Evolutionary conservation across 2,329 filamentous ascomycete species (phyloP), one percentile per base, ranked within the genome.

Genomic region (Cercospora citrullina): DNA sequence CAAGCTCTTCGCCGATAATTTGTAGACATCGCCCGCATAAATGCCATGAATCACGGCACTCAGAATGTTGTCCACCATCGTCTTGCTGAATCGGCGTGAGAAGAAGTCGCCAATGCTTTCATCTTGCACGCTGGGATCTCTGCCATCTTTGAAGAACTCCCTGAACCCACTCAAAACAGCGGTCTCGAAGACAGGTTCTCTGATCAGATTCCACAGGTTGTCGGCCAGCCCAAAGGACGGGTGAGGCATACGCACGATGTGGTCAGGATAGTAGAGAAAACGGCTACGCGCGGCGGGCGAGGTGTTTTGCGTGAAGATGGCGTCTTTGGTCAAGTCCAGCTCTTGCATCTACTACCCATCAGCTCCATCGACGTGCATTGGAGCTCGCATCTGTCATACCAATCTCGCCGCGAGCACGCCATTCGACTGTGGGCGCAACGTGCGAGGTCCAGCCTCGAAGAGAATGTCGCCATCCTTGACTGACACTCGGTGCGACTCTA

Each of bases 191-290:
- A 89, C 75, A 5, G 89, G 85, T 73, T 91, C 84, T 0, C 76
- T 80, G 63, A 70, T 58, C 8, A 77, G n/a, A 21, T 60, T 76
- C 69, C 70, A 74, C 4, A 77, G 39, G 45, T 72, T 70, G 30
- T 75, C 71, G 23, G 70, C 66, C 12, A 77, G 30, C 33, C 75
- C 75, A 18, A 85, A 74, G 2, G 75, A 73, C 4, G 77, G 82
- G 8, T 80, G 80, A 7, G 89, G 88, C 75, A 91, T 79, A 26
- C 84, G 83, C 63, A 93, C 90, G 31, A 95, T 86, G 75, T 89
- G 91, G 77, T 97, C 91, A 1, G 92, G 92, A 75, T 96, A 96
- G 84, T 95, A 97, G 68, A 98, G 83, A 79, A 90, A 97, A 69
- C 93, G 90, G 76, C 90, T 90, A 64, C 78, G 79, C 9, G 88